A percentile compares a stretch with the other conserved stretches of the same genome.
Evolutionary conservation across 306 rosid species (phyloP).

Genomic region (Potentilla sterilis): DNA sequence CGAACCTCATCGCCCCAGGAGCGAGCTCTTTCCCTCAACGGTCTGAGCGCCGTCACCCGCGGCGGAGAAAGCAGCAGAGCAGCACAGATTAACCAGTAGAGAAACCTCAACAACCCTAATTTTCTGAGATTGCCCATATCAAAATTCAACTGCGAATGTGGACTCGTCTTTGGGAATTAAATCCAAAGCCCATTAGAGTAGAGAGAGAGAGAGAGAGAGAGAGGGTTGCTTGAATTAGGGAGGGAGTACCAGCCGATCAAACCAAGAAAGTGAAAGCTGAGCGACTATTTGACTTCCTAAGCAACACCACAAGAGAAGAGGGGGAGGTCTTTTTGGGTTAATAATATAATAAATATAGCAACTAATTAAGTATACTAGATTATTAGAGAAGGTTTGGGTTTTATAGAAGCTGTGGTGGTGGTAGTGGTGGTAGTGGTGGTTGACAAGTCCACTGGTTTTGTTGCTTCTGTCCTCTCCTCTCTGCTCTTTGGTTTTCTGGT

Average conservation of each 20-base stretch:
- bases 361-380: not conserved
- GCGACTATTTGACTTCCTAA: slow-evolving; percentile 64
- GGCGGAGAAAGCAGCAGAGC: slow-evolving; percentile 46
- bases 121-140: slow-evolving; percentile 44
- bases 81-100: slow-evolving; percentile 40
- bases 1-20: slow-evolving; percentile 98
- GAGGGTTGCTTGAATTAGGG: slow-evolving; percentile 66
- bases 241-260: slow-evolving; percentile 53
- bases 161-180: slow-evolving; percentile 29
- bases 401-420: not conserved
- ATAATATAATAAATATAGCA: not conserved
- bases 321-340: no score
- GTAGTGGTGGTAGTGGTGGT: slow-evolving; percentile 18
- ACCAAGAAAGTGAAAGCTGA: slow-evolving; percentile 70
- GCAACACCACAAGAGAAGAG: slow-evolving; percentile 26
- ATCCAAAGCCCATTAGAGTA: slow-evolving; percentile 45
- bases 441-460: no score
- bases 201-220: slow-evolving; percentile 27
- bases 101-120: slow-evolving; percentile 38
- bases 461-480: no score
- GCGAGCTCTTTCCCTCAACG: slow-evolving; percentile 78
- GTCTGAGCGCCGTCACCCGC: slow-evolving; percentile 79
- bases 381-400: no score
- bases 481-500: not conserved
- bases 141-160: slow-evolving; percentile 43